Evolutionary conservation across 2,329 filamentous ascomycete genomes (phyloP).

Genomic region (Cytospora schulzeri): DNA sequence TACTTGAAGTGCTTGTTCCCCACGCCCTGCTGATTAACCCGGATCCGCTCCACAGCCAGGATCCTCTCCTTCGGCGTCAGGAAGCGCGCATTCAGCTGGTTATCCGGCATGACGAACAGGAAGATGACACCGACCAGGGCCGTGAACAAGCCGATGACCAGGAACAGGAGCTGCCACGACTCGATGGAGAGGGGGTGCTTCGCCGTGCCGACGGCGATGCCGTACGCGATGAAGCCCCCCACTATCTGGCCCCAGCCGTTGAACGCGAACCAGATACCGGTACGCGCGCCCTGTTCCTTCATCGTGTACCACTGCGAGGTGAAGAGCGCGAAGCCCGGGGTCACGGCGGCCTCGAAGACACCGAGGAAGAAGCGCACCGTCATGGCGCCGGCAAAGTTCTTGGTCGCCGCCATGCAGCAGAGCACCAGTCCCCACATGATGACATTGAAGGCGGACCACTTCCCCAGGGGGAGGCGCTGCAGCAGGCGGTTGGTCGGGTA

Average conservation of each 20-base stretch:
- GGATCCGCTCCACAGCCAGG: slow-evolving; percentile 55
- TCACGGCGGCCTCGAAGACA: slow-evolving; percentile 52
- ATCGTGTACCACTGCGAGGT: slow-evolving; percentile 75
- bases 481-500: slow-evolving; percentile 67
- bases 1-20: slow-evolving; percentile 68
- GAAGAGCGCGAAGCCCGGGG: slow-evolving; percentile 64
- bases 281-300: slow-evolving; percentile 64
- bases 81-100: slow-evolving; percentile 43
- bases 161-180: slow-evolving; percentile 67
- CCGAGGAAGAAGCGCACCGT: slow-evolving; percentile 70
- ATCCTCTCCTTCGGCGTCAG: slow-evolving; percentile 62
- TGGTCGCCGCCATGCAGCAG: slow-evolving; percentile 63
- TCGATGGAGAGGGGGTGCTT: slow-evolving; percentile 48
- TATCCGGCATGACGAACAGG: slow-evolving; percentile 50
- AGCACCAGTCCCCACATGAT: slow-evolving; percentile 62
- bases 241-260: slow-evolving; percentile 43
- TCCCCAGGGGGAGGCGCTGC: slow-evolving; percentile 65
- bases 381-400: slow-evolving; percentile 62
- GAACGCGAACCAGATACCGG: slow-evolving; percentile 69
- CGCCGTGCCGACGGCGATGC: slow-evolving; percentile 52
- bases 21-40: slow-evolving; percentile 68
- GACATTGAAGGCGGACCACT: slow-evolving; percentile 66
- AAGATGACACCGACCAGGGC: slow-evolving; percentile 50
- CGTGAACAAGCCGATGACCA: slow-evolving; percentile 56
- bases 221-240: slow-evolving; percentile 44